Evolutionary conservation across 495 filamentous ascomycete genomes (phyloP), one percentile per base, ranked within the genome.

Genomic region (Penicillium riverlandense): DNA sequence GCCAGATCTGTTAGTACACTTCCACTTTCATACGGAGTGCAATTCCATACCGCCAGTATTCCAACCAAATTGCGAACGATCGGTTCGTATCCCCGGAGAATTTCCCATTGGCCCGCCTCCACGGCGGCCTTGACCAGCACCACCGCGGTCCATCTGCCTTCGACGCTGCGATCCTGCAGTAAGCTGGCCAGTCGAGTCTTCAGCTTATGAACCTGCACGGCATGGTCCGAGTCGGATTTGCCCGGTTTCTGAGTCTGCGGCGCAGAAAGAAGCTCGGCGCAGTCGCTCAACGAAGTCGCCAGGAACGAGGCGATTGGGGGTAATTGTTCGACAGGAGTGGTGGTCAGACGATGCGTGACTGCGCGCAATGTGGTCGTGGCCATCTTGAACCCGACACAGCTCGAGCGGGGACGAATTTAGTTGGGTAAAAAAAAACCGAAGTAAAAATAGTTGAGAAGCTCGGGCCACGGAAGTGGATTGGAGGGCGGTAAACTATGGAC

Each of bases 91-190:
- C 77, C 75, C 40, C 80, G 82, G 43, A 96, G 64, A 37, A 83
- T 72, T 47, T 90, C 85, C 80, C 82, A 86, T 44, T 85, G 86
- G 16, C 90, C 88, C 34, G 80, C 76, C 55, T 95, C 89, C 41
- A 94, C 69, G 11, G 80, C 70, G n/a, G 82, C 75, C 65, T 95
- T 95, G 52, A 88, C 74, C 40, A 96, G 61, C 16, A 85, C 78
- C 29, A 86, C 79, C 1, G 79, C 88, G 8, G 82, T 74, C 72
- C 87, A 94, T 54, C 88, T 82, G 31, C 80, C 84, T 48, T 90
- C 76, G 6, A 74, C 48, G 31, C 57, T 85, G 49, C 80, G 82
- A 44, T 88, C 87, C 51, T 84, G 81, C 39, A 95, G 61, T 38
- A 95, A 67, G 6, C 83, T 78, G 11, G 80, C 81, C 48, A 96